Evolutionary conservation across 441 rosid genomes (phyloP).

Genomic region (Eutrema salsugineum): DNA sequence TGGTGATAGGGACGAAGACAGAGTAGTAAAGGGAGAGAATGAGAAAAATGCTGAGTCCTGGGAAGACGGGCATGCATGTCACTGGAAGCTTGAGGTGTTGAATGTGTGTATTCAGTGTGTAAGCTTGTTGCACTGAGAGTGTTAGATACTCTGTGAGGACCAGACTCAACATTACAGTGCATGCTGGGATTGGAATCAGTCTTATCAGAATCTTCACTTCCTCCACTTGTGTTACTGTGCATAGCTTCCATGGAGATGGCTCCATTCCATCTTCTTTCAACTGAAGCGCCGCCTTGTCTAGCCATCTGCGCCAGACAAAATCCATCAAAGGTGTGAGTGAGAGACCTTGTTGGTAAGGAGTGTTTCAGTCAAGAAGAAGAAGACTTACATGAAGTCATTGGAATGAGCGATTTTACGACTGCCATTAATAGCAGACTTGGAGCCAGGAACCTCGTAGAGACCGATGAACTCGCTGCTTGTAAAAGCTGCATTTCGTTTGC

Average conservation of each 20-base stretch:
- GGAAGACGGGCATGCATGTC: constrained; percentile 94
- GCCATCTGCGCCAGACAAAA: constrained; percentile 43
- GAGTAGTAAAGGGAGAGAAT: constrained; percentile 73
- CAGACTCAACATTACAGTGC: constrained; percentile 64
- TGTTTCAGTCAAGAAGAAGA: too few species aligned
- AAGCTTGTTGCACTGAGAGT: constrained; percentile 92
- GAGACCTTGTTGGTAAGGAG: too few species aligned
- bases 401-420: constrained; percentile 82
- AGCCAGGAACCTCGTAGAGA: constrained; percentile 77
- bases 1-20: constrained; percentile 64
- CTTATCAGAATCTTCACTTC: constrained; percentile 85
- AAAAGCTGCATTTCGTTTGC: constrained; percentile 57
- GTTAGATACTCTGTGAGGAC: constrained; percentile 82
- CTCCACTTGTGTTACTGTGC: constrained; percentile 95
- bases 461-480: constrained; percentile 71
- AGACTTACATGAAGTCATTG: constrained; percentile 52
- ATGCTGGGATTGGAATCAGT: constrained; percentile 78
- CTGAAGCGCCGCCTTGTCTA: constrained; percentile 92
- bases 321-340: too few species aligned
- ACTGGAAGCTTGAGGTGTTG: constrained; percentile 79
- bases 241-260: constrained; percentile 85
- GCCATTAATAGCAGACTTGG: constrained; percentile 75
- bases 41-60: constrained; percentile 82
- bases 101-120: constrained; percentile 71
- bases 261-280: constrained; percentile 70